Percentiles rank a stretch among this genome's conserved stretches.
phyloP scores from a whole-genome alignment of 805 yeast genomes.

The Ogataea chonburiensis region DNA sequence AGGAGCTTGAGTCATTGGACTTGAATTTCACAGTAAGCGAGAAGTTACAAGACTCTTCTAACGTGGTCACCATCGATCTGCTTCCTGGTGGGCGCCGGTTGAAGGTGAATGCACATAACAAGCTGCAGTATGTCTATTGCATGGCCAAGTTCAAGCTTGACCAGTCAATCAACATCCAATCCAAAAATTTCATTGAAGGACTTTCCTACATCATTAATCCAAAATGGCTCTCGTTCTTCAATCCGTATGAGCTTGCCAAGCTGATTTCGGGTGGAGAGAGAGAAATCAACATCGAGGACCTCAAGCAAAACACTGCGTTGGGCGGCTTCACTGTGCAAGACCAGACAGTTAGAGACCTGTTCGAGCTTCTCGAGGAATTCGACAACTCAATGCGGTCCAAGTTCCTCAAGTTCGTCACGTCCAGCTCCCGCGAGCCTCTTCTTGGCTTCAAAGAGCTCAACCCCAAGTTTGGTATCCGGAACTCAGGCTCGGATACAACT shows the following conservation, averaged over 20 bases:
- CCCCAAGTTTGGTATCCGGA: slow-evolving; percentile 80
- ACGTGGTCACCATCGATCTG: slow-evolving; percentile 51
- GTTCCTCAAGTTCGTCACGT: slow-evolving; percentile 84
- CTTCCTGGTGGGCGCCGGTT: slow-evolving; percentile 56
- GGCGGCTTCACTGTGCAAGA: slow-evolving; percentile 61
- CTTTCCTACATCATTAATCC: slow-evolving; percentile 64
- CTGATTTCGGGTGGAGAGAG: slow-evolving; percentile 77
- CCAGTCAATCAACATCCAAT: slow-evolving; percentile 54
- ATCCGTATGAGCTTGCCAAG: slow-evolving; percentile 77
- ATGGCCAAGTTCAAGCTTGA: slow-evolving; percentile 80
- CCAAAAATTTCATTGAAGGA: slow-evolving; percentile 67
- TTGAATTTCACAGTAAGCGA: slow-evolving; percentile 67
- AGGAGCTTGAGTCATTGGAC: slow-evolving; percentile 58
- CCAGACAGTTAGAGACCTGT: slow-evolving; percentile 61
- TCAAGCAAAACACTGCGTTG: slow-evolving; percentile 58
- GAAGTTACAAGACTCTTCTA: slow-evolving; percentile 34
- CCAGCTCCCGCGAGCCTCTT: slow-evolving; percentile 88
- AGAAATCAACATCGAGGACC: slow-evolving; percentile 69
- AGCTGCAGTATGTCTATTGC: slow-evolving; percentile 70
- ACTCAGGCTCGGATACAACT: slow-evolving; percentile 51
- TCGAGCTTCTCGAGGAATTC: slow-evolving; percentile 76
- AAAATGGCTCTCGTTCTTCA: slow-evolving; percentile 81
- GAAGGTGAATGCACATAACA: slow-evolving; percentile 59
- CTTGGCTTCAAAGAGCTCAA: slow-evolving; percentile 73
- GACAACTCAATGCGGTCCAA: slow-evolving; percentile 57